Conservation (phyloP, 2,329 filamentous ascomycete genomes). For the Elsinoe arachidis region DNA sequence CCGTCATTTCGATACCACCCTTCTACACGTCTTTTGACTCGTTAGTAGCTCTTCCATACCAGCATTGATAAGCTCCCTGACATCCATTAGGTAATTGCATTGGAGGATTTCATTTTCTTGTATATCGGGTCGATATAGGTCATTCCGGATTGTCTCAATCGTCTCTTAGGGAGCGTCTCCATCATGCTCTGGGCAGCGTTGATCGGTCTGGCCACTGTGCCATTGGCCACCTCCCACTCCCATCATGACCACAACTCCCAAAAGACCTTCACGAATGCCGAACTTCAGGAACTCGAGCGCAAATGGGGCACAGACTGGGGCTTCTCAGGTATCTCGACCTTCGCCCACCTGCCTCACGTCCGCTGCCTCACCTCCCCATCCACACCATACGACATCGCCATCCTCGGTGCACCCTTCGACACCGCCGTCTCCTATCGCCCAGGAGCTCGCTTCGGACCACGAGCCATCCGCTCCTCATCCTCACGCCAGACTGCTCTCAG, state of each 20-base stretch:
- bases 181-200: background rate
- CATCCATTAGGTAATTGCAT: background rate
- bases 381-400: conserved; percentile 39
- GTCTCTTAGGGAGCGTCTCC: background rate
- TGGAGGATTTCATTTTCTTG: background rate
- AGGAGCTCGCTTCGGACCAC: conserved; percentile 66
- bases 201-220: background rate
- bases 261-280: conserved; percentile 12
- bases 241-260: conserved; percentile 14
- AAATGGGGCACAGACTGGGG: conserved; percentile 19
- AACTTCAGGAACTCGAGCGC: conserved; percentile 16
- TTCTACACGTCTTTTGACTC: too few species aligned
- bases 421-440: conserved; percentile 41
- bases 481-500: conserved; percentile 64
- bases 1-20: background rate
- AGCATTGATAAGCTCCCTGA: background rate
- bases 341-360: conserved; percentile 38
- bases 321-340: conserved; percentile 28
- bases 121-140: background rate
- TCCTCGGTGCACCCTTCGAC: conserved; percentile 43
- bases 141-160: background rate
- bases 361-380: conserved; percentile 41
- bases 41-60: background rate
- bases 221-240: conserved; percentile 9
- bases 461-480: conserved; percentile 77